Percentiles rank a stretch among this genome's conserved stretches.
Evolutionary conservation across 768 basidiomycete genomes (phyloP).

Genomic region (Lactarius sp.): DNA sequence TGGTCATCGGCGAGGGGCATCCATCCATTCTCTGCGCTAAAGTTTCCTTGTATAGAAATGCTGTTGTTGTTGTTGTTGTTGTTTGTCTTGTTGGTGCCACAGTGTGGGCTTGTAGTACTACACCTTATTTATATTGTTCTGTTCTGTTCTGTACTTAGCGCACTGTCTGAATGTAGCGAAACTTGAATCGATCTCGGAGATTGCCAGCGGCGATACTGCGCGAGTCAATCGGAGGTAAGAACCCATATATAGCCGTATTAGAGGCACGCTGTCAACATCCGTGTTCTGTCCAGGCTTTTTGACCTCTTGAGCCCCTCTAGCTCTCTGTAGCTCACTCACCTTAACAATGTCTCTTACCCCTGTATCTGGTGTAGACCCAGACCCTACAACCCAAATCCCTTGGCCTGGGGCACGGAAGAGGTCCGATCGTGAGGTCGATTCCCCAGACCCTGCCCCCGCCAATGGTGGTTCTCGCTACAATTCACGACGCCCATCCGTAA

Average conservation of each 20-base stretch:
- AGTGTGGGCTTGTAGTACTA: background rate
- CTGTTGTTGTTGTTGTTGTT: background rate
- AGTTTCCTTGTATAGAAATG: constrained; percentile 5
- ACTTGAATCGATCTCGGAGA: no score
- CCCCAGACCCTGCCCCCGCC: background rate
- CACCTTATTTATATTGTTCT: background rate
- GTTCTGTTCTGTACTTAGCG: background rate
- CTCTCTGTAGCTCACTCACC: background rate
- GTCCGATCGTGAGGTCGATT: constrained; percentile 28
- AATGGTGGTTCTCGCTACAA: background rate
- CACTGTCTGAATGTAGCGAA: no score
- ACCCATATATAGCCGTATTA: no score
- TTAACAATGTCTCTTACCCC: constrained; percentile 55
- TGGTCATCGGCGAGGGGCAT: constrained; percentile 43
- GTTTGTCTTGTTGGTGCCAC: background rate
- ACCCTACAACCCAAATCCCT: constrained; percentile 74
- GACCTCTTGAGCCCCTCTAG: no score
- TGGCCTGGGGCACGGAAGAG: constrained; percentile 47
- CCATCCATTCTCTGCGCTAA: constrained; percentile 32
- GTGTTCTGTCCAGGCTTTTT: no score
- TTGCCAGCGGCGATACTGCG: no score
- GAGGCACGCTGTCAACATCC: no score
- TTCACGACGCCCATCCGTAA: constrained; percentile 12
- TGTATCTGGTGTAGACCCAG: constrained; percentile 50
- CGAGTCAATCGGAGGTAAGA: no score